Conservation (phyloP, 225 moss, liverwort and hornwort genomes). For the Pseudoscleropodium purum region DNA sequence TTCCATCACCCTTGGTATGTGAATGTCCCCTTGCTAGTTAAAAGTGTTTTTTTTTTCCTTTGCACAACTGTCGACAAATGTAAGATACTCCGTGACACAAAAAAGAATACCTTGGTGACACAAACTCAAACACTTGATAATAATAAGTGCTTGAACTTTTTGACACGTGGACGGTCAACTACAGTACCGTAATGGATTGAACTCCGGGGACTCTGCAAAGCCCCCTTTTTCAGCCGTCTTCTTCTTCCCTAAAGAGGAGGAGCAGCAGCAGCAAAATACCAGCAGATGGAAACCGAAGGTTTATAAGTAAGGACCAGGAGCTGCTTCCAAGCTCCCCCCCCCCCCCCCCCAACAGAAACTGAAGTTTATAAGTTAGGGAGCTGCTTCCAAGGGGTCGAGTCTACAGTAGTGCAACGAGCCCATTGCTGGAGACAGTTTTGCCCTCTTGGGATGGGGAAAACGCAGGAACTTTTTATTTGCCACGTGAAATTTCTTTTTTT, state of each 20-base stretch:
- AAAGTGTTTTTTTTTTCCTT: too few species aligned
- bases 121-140: background rate
- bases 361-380: too few species aligned
- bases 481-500: too few species aligned
- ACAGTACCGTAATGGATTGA: background rate
- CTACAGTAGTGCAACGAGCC: too few species aligned
- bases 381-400: too few species aligned
- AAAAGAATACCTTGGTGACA: background rate
- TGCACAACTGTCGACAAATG: background rate
- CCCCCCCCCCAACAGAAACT: too few species aligned
- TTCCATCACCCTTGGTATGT: background rate
- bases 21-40: background rate
- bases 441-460: too few species aligned
- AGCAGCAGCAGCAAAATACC: background rate
- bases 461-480: too few species aligned
- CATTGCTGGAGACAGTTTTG: too few species aligned
- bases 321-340: background rate
- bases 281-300: background rate
- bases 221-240: background rate
- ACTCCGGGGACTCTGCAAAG: too few species aligned
- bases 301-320: background rate
- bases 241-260: background rate
- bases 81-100: too few species aligned
- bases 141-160: background rate
- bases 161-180: background rate